phyloP scores from a whole-genome alignment of 2,329 filamentous ascomycete species.

The Sporothrix brasiliensis region DNA sequence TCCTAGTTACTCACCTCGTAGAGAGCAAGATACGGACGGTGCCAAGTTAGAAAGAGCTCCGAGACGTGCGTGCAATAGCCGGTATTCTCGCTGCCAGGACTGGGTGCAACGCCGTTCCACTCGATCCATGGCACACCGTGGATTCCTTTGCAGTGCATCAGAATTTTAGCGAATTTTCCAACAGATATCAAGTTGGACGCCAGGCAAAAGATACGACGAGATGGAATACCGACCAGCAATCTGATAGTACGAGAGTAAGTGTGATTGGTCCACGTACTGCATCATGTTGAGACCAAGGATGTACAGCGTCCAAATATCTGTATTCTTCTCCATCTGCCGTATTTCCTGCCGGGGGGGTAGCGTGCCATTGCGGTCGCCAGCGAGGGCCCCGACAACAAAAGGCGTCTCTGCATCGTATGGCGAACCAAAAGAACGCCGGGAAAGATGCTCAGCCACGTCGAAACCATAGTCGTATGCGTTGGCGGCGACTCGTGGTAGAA shows the following conservation, averaged over 20 bases:
- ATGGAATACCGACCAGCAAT: slow-evolving; percentile 63
- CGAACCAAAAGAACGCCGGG: slow-evolving; percentile 47
- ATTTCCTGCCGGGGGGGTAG: slow-evolving; percentile 65
- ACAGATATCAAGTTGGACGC: background rate
- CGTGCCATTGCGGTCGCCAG: slow-evolving; percentile 41
- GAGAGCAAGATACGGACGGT: slow-evolving; percentile 73
- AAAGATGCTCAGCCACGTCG: slow-evolving; percentile 44
- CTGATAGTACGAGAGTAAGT: slow-evolving; percentile 73
- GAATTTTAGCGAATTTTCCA: background rate
- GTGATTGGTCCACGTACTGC: slow-evolving; percentile 65
- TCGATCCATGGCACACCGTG: slow-evolving; percentile 71
- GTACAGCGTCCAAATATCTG: slow-evolving; percentile 74
- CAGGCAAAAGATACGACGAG: slow-evolving; percentile 25
- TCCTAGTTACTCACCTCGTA: slow-evolving; percentile 53
- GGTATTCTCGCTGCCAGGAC: slow-evolving; percentile 55
- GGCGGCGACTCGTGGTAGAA: background rate
- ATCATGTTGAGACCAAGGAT: slow-evolving; percentile 74
- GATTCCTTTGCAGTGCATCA: slow-evolving; percentile 58
- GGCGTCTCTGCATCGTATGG: slow-evolving; percentile 28
- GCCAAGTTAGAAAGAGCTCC: slow-evolving; percentile 78
- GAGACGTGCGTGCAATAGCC: slow-evolving; percentile 79
- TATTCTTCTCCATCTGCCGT: slow-evolving; percentile 63
- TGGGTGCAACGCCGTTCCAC: slow-evolving; percentile 57
- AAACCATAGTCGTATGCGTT: slow-evolving; percentile 56
- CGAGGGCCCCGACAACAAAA: slow-evolving; percentile 52